These are phyloP conservation scores for Acmispon strigosus DNA, from an alignment of 306 rosid species.

Conservation along the genomic window DNA sequence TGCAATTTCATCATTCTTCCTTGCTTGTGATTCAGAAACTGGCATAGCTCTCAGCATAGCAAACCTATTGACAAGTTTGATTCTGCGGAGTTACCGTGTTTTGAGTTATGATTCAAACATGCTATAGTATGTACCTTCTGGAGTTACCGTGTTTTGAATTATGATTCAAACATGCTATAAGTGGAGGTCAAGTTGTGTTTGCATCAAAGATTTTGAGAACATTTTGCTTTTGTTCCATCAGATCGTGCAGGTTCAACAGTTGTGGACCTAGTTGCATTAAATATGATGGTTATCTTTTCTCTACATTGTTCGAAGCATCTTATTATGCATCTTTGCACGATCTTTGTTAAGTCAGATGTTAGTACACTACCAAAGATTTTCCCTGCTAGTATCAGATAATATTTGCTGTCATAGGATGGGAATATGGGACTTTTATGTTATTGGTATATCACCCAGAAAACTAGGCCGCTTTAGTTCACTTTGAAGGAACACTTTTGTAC, in stretches of 20 bases:
- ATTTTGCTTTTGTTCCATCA: constrained; percentile 54
- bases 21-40: constrained; percentile 50
- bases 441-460: neutral
- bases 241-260: no score
- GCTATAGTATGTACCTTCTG: no score
- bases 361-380: no score
- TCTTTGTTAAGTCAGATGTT: neutral
- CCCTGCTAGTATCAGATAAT: neutral
- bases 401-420: neutral
- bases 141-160: no score
- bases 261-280: no score
- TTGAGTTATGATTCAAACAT: no score
- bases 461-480: neutral
- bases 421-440: no score
- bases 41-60: constrained; percentile 52
- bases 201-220: constrained; percentile 57
- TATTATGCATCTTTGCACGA: neutral
- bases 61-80: no score
- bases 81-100: no score
- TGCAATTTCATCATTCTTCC: constrained; percentile 45
- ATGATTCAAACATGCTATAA: neutral
- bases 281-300: no score
- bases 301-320: no score
- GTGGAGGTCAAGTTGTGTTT: constrained; percentile 55
- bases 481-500: no score